These are phyloP conservation scores for Collybia sp. DNA, from an alignment of 768 basidiomycete genomes.

Conservation along the genomic window DNA sequence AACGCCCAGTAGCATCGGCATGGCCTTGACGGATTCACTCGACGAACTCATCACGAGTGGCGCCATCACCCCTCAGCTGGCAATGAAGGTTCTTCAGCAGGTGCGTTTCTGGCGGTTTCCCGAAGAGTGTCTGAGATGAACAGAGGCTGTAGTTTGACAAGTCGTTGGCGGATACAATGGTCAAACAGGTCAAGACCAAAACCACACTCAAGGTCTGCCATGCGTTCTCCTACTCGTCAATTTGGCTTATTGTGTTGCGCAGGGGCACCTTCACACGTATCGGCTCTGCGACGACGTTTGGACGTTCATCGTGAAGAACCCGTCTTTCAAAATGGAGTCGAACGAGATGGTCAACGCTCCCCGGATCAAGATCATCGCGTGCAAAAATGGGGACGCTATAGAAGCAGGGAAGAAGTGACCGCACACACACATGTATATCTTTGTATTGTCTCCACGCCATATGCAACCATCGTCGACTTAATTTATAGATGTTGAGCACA, in stretches of 20 bases:
- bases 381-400: constrained; percentile 91
- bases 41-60: constrained; percentile 98
- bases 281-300: constrained; percentile 94
- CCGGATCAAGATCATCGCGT: constrained; percentile 96
- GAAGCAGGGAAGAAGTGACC: constrained; percentile 74
- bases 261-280: constrained; percentile 93
- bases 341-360: constrained; percentile 70
- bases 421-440: too few relatives aligned
- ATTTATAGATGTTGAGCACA: too few relatives aligned
- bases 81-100: constrained; percentile 99
- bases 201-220: constrained; percentile 78
- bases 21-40: constrained; percentile 95
- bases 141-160: constrained; percentile 83
- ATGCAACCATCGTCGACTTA: too few relatives aligned
- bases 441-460: too few relatives aligned
- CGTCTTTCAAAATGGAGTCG: constrained; percentile 93
- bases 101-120: constrained; percentile 33
- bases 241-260: constrained; percentile 1
- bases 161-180: constrained; percentile 87
- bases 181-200: constrained; percentile 93
- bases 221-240: background rate
- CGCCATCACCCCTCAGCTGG: constrained; percentile 93
- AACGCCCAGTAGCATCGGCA: constrained; percentile 71
- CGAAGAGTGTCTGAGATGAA: background rate
- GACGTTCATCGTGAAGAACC: constrained; percentile 96